Evolutionary conservation across 495 filamentous ascomycete genomes (phyloP).

Genomic region (Neurospora sp.): DNA sequence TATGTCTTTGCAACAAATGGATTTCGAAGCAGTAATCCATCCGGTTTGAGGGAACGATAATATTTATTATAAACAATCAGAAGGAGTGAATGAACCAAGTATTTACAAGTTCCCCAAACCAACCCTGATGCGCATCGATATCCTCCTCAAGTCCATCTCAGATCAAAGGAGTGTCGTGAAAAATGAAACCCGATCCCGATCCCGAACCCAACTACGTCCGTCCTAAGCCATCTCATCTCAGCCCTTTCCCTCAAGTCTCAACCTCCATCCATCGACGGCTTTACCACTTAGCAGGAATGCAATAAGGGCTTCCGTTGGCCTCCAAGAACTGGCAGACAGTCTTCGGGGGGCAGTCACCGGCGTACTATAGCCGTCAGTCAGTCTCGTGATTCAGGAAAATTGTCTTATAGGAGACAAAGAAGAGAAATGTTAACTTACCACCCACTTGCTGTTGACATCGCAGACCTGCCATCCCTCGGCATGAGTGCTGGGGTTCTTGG

Average conservation of each 20-base stretch:
- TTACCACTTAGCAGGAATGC: conserved; percentile 6
- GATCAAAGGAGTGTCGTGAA: not conserved
- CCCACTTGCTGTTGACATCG: conserved; percentile 9
- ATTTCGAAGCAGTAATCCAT: not conserved
- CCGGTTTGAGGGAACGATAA: not conserved
- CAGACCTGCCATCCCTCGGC: conserved; percentile 20
- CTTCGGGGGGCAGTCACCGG: conserved; percentile 11
- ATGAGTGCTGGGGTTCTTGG: conserved; percentile 3
- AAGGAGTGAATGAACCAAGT: not conserved
- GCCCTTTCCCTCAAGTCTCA: not conserved
- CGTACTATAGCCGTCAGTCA: conserved; percentile 7
- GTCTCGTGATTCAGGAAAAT: not conserved
- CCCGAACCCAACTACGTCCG: not conserved
- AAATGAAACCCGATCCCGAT: not conserved
- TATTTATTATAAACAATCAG: not conserved
- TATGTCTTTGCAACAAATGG: not conserved
- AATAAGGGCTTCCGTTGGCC: conserved; percentile 20
- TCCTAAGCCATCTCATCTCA: not conserved
- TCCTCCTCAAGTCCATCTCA: not conserved
- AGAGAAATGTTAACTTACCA: conserved; percentile 9
- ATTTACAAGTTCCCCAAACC: not conserved
- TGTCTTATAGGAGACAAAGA: not conserved
- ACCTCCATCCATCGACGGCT: not conserved
- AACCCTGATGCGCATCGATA: not conserved
- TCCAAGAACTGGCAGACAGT: conserved; percentile 12